Base-by-base conservation (phyloP, 225 moss, liverwort and hornwort genomes). In the Lunularia cruciata region DNA sequence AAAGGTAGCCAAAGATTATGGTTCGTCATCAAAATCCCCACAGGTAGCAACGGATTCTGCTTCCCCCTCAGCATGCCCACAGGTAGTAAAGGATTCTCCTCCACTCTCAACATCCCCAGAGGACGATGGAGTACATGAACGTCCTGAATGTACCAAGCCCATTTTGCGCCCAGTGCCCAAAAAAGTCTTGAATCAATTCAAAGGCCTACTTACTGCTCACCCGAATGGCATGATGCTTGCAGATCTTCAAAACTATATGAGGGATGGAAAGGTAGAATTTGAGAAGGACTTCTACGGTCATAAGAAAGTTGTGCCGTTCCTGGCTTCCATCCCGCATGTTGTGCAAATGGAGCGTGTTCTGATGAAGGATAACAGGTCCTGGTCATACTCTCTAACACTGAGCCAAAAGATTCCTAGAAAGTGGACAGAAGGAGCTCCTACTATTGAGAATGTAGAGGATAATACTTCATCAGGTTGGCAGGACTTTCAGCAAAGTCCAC, bases 201-300 rank as follows among this genome's bases (percentile, higher is more conserved):
- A 15, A 48, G 20, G 45, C 30, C 34, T 77, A 52, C 43, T 82
- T 34, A 27, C 20, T 37, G 67, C 81, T 31, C 66, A 71, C 27
- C 77, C 77, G 7, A 42, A 71, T 26, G 81, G 81, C 15, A 63
- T 77, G n/a, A 60, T 62, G 75, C 74, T 82, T 9, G 23, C 69
- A 2, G 81, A 82, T 71, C 61, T 82, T 33, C 77, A 77, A 57
- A 34, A 36, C 25, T 52, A 71, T 57, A 65, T 82, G 39, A 40
- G 13, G 5, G 73, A 32, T 56, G 66, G 65, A 27, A 74, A 67
- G 65, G 4, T 82, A 2, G 34, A 15, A 16, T 56, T 82, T 42
- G 73, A 82, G 14, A 77, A 46, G 53, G 81, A 82, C 22, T 82
- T 74, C 34, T 82, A 77, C 42, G 77, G 81, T 32, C 61, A 74